phyloP scores from a whole-genome alignment of 768 basidiomycete species.

The Russula abietina region DNA sequence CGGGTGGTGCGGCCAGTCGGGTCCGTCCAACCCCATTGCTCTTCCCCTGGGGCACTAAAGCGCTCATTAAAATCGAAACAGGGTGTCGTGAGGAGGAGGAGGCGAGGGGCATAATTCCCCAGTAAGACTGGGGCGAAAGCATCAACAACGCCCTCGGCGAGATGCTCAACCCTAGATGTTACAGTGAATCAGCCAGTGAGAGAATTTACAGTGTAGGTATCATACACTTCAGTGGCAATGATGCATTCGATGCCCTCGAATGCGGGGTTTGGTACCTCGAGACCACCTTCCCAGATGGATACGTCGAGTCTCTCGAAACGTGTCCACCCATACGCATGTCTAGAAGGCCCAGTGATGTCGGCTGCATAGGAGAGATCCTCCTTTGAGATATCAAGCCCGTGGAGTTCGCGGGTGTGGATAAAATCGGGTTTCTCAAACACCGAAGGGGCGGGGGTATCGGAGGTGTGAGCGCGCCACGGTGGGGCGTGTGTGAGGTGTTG shows the following conservation, averaged over 20 bases:
- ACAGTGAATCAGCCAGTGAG: not conserved
- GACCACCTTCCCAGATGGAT: conserved; percentile 68
- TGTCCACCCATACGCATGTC: conserved; percentile 22
- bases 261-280: conserved; percentile 59
- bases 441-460: conserved; percentile 27
- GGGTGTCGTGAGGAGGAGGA: conserved; percentile 78
- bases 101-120: conserved; percentile 67
- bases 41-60: conserved; percentile 52
- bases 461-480: conserved; percentile 49
- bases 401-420: conserved; percentile 51
- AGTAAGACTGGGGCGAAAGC: conserved; percentile 66
- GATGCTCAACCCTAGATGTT: conserved; percentile 66
- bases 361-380: conserved; percentile 52
- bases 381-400: conserved; percentile 62
- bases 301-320: conserved; percentile 68
- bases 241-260: conserved; percentile 67
- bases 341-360: conserved; percentile 41
- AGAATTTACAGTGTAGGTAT: conserved; percentile 7
- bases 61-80: conserved; percentile 78
- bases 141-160: conserved; percentile 51
- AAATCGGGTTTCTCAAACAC: conserved; percentile 32
- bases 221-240: conserved; percentile 77
- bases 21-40: conserved; percentile 50
- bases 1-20: conserved; percentile 71
- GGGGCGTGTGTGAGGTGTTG: conserved; percentile 66